Percentiles rank a stretch among this genome's conserved stretches.
phyloP scores from a whole-genome alignment of 257 asterid species.

The Nicotiana attenuata region DNA sequence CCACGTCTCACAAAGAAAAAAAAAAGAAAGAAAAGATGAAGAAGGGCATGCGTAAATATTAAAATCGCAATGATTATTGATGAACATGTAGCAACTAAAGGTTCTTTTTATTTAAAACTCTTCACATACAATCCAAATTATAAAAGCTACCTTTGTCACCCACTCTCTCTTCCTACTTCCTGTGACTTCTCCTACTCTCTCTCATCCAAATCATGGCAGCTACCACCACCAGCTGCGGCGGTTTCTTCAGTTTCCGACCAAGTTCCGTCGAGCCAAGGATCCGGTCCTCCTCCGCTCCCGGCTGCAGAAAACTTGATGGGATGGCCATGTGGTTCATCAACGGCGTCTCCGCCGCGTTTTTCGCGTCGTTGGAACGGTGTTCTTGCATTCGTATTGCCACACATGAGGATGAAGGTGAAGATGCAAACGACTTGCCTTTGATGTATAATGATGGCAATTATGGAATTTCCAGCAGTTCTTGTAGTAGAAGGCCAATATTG shows the following conservation, averaged over 20 bases:
- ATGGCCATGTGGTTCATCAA: conserved; percentile 67
- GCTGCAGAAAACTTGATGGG: conserved; percentile 55
- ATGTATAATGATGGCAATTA: conserved; percentile 41
- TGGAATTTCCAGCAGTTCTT: conserved; percentile 3
- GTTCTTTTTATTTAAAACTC: background rate
- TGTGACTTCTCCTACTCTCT: background rate
- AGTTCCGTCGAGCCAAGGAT: conserved; percentile 21
- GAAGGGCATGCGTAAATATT: conserved; percentile 9
- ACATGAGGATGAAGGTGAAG: conserved; percentile 54
- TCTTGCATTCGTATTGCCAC: conserved; percentile 75
- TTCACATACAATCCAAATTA: background rate
- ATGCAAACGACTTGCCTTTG: conserved; percentile 48
- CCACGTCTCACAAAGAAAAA: background rate
- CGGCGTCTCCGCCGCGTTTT: conserved; percentile 61
- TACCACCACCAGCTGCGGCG: conserved; percentile 29
- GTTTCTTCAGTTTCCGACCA: conserved; percentile 20
- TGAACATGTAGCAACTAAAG: conserved; percentile 2
- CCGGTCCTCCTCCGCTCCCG: conserved; percentile 28
- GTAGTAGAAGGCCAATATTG: conserved; percentile 28
- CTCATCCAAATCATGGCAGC: conserved; percentile 32
- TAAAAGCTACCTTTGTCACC: background rate
- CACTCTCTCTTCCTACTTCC: background rate
- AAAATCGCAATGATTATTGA: background rate
- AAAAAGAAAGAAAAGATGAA: background rate
- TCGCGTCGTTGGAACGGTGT: conserved; percentile 73